Base-by-base conservation (phyloP, 371 early-diverging fungal species). In the Funneliformis caledonium region DNA sequence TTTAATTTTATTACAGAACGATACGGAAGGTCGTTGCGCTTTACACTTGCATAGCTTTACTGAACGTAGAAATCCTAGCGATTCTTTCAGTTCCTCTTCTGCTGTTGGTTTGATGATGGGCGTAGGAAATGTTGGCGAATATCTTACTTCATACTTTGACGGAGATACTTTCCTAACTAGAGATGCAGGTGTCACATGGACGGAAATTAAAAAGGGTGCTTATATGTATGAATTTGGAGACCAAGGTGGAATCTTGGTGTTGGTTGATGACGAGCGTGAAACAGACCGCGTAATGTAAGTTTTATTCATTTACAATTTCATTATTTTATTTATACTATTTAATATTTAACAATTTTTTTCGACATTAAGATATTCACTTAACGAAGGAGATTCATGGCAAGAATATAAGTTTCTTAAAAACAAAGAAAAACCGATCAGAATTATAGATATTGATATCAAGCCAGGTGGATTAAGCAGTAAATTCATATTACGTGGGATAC, bases 21-120 rank as follows among this genome's bases (percentile, higher is more conserved):
- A 9, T 22, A 37, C 37, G 37, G 37, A 37, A 37, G 37, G 37
- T 3, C 37, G 84, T 0, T 96, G 96, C 76, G 81, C 83, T 4
- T 82, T 97, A 72, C 91, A 97, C 76, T 83, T 97, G 33, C 96
- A 96, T 82, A 90, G 94, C 64, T 96, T 93, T 78, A 92, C 96
- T 5, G 94, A 94, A 82, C 89, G 94, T 22, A 87, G 88, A 56
- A 94, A 96, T 73, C 88, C 91, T 0, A 91, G 92, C 37, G 94
- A 95, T 82, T 82, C 94, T 12, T 95, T 94, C 81, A 93, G 95
- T 78, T 86, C 93, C 0, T 85, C 92, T 0, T 91, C 94, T 26
- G 96, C 97, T 4, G 92, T 94, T 2, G 99, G 99, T 2, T 82
- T 98, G 62, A 91, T 95, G 87, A 88, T 98, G 60, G 99, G 94